Evolutionary conservation across 176 grass and related monocot genomes (phyloP).

Genomic region (Saccharum spontaneum): DNA sequence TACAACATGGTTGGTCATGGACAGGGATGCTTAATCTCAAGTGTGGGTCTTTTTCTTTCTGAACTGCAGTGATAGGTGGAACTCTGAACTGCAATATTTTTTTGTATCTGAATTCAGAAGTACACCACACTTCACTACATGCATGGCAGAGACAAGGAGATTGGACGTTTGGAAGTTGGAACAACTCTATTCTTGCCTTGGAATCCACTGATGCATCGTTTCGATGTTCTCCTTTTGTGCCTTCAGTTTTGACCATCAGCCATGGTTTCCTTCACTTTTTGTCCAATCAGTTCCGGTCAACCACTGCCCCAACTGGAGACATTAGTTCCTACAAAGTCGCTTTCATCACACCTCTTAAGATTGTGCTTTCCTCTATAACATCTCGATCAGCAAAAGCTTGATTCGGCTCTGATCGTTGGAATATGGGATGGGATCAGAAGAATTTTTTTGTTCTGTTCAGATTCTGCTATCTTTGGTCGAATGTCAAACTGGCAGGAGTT

Average conservation of each 20-base stretch:
- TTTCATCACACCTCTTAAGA: not conserved
- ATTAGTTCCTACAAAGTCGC: not conserved
- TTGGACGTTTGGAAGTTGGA: constrained; percentile 21
- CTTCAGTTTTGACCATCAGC: not conserved
- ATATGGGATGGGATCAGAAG: not conserved
- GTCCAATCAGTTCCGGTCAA: not conserved
- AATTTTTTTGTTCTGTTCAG: not conserved
- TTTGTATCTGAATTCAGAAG: constrained; percentile 33
- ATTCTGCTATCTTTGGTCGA: not conserved
- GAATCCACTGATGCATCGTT: constrained; percentile 35
- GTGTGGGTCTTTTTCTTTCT: not conserved
- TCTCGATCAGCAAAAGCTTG: constrained; percentile 31
- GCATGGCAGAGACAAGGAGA: constrained; percentile 27
- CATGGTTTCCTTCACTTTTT: not conserved
- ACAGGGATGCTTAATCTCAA: not conserved
- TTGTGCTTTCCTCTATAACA: not conserved
- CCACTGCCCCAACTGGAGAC: not conserved
- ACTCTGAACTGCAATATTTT: not conserved
- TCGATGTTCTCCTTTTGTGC: not conserved
- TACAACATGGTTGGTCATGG: constrained; percentile 6
- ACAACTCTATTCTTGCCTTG: constrained; percentile 31
- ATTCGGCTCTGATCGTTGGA: not conserved
- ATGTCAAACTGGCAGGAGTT: not conserved
- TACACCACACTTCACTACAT: constrained; percentile 33
- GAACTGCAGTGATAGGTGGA: constrained; percentile 1